Percentiles rank a stretch among this genome's conserved stretches.
Conservation (phyloP, 805 yeast species). For the Candida boleticola region DNA sequence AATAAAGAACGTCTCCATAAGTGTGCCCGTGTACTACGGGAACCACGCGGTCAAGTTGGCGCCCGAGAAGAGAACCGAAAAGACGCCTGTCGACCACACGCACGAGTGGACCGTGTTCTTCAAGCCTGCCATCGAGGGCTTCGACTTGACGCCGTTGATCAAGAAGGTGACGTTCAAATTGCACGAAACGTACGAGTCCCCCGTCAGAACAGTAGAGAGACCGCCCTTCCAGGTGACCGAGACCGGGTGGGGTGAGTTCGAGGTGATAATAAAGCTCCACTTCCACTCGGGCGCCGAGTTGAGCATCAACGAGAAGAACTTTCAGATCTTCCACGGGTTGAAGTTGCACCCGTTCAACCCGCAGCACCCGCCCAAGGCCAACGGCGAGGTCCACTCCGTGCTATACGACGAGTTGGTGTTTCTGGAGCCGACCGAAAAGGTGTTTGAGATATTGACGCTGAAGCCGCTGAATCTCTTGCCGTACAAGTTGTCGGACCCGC, state of each 20-base stretch:
- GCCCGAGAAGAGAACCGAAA: slow-evolving; percentile 36
- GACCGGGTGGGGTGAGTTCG: slow-evolving; percentile 99
- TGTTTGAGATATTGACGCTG: slow-evolving; percentile 73
- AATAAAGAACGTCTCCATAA: slow-evolving; percentile 33
- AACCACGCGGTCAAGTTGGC: slow-evolving; percentile 36
- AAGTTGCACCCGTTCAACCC: slow-evolving; percentile 85
- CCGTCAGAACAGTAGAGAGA: slow-evolving; percentile 79
- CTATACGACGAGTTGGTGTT: slow-evolving; percentile 89
- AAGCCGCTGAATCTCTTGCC: slow-evolving; percentile 61
- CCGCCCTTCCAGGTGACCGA: slow-evolving; percentile 97
- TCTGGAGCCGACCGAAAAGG: slow-evolving; percentile 89
- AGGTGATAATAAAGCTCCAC: slow-evolving; percentile 80
- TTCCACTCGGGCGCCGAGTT: slow-evolving; percentile 74
- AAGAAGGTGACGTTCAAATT: slow-evolving; percentile 91
- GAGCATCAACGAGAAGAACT: slow-evolving; percentile 71
- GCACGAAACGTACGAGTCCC: slow-evolving; percentile 89
- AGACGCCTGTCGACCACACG: slow-evolving; percentile 79
- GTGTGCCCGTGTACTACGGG: slow-evolving; percentile 44
- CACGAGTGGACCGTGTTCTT: slow-evolving; percentile 95
- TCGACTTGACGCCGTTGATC: slow-evolving; percentile 76
- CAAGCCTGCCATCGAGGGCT: slow-evolving; percentile 64
- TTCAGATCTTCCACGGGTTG: slow-evolving; percentile 83
- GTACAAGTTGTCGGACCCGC: slow-evolving; percentile 29
- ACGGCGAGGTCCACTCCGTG: slow-evolving; percentile 43
- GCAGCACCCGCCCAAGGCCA: slow-evolving; percentile 33